Conservation (phyloP, 192 early-diverging fungal genomes). For the Podila clonocystis region DNA sequence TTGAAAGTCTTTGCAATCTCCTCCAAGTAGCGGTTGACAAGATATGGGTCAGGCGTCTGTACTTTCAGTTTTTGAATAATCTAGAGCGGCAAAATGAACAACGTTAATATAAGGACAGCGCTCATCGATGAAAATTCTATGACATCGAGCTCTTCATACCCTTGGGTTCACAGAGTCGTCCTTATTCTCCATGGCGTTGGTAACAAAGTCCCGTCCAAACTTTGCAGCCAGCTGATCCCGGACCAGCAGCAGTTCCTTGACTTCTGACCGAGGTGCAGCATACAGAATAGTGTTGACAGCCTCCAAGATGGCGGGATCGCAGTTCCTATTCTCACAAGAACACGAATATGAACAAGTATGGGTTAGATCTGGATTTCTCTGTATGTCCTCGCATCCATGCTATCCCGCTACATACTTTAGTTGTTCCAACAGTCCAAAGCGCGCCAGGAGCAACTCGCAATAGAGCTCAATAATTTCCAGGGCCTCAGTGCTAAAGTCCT, state of each 20-base stretch:
- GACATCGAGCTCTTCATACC: constrained; percentile 49
- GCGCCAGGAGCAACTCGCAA: constrained; percentile 87
- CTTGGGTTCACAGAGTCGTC: constrained; percentile 80
- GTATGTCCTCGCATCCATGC: not conserved
- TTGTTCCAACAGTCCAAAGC: constrained; percentile 89
- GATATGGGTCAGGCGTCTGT: constrained; percentile 78
- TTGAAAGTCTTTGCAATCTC: constrained; percentile 88
- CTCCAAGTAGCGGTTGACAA: constrained; percentile 88
- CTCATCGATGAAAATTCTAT: not conserved
- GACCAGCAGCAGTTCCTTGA: constrained; percentile 80
- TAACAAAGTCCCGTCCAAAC: constrained; percentile 85
- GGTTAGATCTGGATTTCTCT: not conserved
- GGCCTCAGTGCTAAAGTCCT: constrained; percentile 93
- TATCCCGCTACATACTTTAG: constrained; percentile 63
- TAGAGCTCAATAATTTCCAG: constrained; percentile 94
- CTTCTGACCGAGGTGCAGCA: constrained; percentile 87
- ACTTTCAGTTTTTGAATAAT: constrained; percentile 84
- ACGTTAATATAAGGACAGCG: not conserved
- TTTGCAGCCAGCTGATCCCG: constrained; percentile 85
- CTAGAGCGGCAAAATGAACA: constrained; percentile 42
- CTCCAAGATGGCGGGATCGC: constrained; percentile 85
- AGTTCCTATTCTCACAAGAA: constrained; percentile 54
- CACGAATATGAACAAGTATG: not conserved
- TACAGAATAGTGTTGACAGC: constrained; percentile 93
- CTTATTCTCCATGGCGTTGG: constrained; percentile 77